Conservation (phyloP, 495 filamentous ascomycete species). For the Trichoderma orchidacearum region DNA sequence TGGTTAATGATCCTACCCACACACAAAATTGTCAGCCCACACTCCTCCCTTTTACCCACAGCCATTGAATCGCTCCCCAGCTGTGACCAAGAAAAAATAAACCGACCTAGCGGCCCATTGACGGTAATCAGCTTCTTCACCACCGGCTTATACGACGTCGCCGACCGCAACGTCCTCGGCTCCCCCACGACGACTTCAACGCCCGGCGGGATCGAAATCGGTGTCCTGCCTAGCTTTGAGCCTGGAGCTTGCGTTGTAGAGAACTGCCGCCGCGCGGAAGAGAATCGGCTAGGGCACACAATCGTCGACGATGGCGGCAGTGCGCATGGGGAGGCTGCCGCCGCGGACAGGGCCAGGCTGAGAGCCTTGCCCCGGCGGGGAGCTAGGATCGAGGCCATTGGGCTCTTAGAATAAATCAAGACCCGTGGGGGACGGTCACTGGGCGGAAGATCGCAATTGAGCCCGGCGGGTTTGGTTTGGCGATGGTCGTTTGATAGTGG, state of each 20-base stretch:
- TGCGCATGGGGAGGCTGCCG: conserved; percentile 17
- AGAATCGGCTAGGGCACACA: not conserved
- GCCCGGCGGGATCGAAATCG: conserved; percentile 71
- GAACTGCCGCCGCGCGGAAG: conserved; percentile 45
- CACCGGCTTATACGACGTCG: conserved; percentile 36
- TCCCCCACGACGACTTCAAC: conserved; percentile 59
- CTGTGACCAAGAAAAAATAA: not conserved
- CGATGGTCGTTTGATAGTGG: not conserved
- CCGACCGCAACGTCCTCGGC: conserved; percentile 35
- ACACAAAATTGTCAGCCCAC: not conserved
- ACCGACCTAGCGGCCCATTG: conserved; percentile 60
- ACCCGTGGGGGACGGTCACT: not conserved
- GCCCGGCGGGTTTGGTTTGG: not conserved
- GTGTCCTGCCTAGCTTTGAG: conserved; percentile 74
- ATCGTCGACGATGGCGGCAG: conserved; percentile 38
- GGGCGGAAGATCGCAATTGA: not conserved
- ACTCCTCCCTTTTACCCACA: not conserved
- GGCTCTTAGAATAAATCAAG: not conserved
- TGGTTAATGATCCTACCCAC: conserved; percentile 29
- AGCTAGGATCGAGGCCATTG: conserved; percentile 30
- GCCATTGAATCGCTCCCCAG: not conserved
- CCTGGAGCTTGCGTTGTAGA: conserved; percentile 47
- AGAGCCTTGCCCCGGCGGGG: conserved; percentile 31
- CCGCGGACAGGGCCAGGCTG: conserved; percentile 18
- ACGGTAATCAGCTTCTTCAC: conserved; percentile 49